phyloP scores from a whole-genome alignment of 441 rosid species.

The Capsella rubella region DNA sequence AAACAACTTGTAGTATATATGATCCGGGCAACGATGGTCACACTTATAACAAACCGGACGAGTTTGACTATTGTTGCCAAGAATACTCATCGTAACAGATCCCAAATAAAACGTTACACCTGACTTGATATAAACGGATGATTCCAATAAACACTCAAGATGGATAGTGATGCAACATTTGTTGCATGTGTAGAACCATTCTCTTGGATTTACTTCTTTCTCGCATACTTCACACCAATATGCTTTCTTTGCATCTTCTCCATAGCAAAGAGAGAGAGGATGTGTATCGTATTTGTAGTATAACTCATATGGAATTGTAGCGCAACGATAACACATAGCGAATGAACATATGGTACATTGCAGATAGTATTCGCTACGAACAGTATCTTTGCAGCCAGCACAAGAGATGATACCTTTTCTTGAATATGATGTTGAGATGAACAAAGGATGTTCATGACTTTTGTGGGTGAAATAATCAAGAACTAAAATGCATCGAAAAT shows the following conservation, averaged over 20 bases:
- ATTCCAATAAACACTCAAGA: not conserved
- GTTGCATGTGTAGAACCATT: not conserved
- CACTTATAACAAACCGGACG: not conserved
- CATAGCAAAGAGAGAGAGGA: not conserved
- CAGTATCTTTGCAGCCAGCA: not conserved
- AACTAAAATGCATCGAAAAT: not conserved
- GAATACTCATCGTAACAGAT: not conserved
- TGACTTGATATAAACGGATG: not conserved
- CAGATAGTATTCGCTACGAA: not conserved
- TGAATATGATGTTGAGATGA: not conserved
- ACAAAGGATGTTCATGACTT: not conserved
- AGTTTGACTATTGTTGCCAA: not conserved
- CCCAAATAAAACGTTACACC: not conserved
- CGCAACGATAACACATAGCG: not conserved
- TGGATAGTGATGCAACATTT: not conserved
- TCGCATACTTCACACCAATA: not conserved
- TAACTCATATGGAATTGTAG: not conserved
- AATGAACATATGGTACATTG: not conserved
- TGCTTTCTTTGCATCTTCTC: not conserved
- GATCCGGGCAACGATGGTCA: not conserved
- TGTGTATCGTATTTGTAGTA: not conserved
- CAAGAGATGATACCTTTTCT: not conserved
- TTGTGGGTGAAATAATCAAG: not conserved
- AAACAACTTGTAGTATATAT: not conserved
- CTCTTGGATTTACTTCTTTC: not conserved